phyloP scores from a whole-genome alignment of 176 grass and related monocot species.

The Raddia guianensis region DNA sequence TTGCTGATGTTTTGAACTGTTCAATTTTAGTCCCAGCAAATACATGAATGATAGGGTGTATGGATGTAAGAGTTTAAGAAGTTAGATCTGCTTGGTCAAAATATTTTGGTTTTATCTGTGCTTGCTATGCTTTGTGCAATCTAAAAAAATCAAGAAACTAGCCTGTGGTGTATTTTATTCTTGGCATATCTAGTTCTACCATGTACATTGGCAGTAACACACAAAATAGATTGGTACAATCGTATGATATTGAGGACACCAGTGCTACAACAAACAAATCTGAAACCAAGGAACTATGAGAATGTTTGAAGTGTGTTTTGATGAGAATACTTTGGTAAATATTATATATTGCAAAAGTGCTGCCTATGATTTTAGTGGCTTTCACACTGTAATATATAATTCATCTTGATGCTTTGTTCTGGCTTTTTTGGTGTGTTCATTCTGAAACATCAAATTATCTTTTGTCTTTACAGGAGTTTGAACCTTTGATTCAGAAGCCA shows the following conservation, averaged over 20 bases:
- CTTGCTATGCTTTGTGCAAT: neutral
- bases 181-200: neutral
- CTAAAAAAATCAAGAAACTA: neutral
- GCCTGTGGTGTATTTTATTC: neutral
- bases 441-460: constrained; percentile 11
- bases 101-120: neutral
- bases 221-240: constrained; percentile 3
- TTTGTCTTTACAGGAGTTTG: constrained; percentile 80
- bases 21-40: constrained; percentile 9
- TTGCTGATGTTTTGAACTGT: neutral
- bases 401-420: neutral
- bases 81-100: constrained; percentile 11
- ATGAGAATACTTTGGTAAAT: constrained; percentile 19
- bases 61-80: neutral
- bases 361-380: neutral
- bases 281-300: constrained; percentile 2
- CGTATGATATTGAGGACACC: constrained; percentile 22
- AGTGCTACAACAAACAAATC: constrained; percentile 4
- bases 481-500: constrained; percentile 96
- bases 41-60: neutral
- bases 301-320: neutral
- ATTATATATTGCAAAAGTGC: constrained; percentile 14
- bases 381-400: neutral
- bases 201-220: neutral
- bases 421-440: neutral